phyloP scores from a whole-genome alignment of 495 filamentous ascomycete species.

The Aspergillus campestris region DNA sequence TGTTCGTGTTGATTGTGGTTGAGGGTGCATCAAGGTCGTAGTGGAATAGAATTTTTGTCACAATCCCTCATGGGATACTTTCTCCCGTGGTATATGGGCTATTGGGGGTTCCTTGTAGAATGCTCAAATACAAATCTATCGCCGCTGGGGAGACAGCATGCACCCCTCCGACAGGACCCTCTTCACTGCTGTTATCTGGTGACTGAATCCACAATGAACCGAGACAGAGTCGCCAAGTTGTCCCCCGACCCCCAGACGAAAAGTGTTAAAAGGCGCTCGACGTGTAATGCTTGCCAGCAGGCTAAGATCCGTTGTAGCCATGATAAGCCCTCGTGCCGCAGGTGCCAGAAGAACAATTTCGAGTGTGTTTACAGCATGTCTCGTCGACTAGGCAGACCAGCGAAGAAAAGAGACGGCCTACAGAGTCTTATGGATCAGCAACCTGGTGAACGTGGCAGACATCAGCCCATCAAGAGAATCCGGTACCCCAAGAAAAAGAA shows the following conservation, averaged over 20 bases:
- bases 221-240: conserved; percentile 4
- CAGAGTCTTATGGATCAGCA: not conserved
- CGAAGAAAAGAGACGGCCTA: conserved; percentile 24
- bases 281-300: conserved; percentile 42
- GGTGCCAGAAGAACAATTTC: conserved; percentile 36
- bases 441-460: not conserved
- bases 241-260: conserved; percentile 19
- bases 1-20: too few relatives aligned
- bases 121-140: too few relatives aligned
- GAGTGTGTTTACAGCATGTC: conserved; percentile 40
- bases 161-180: too few relatives aligned
- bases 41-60: too few relatives aligned
- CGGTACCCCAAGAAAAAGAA: conserved; percentile 10
- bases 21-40: too few relatives aligned
- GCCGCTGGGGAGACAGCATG: too few relatives aligned
- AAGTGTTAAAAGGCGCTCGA: conserved; percentile 37
- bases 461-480: conserved; percentile 8
- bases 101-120: too few relatives aligned
- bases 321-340: conserved; percentile 35
- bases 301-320: conserved; percentile 44
- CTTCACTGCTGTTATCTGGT: not conserved
- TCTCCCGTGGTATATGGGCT: too few relatives aligned
- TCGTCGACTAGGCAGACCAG: conserved; percentile 34
- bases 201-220: conserved; percentile 8
- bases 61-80: too few relatives aligned